A percentile compares a stretch with the other conserved stretches of the same genome.
These are phyloP conservation scores for Nakazawaea anatomiae DNA, from an alignment of 805 yeast genomes.

Conservation along the genomic window DNA sequence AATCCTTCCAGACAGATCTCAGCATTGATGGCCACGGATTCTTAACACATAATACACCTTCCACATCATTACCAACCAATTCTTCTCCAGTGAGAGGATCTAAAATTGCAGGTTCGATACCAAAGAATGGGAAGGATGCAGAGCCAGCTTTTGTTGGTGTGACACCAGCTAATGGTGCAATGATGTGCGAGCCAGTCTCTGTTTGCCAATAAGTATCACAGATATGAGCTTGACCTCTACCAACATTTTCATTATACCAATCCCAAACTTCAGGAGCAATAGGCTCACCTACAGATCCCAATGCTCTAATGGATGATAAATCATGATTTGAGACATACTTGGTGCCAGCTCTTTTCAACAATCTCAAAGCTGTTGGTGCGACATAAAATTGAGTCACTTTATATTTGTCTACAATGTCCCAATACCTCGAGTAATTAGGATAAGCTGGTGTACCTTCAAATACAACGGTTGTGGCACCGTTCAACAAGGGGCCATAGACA, in stretches of 20 bases:
- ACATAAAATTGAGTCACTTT: constrained; percentile 76
- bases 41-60: constrained; percentile 73
- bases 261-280: constrained; percentile 85
- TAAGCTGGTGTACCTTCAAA: constrained; percentile 88
- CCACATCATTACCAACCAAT: constrained; percentile 61
- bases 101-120: constrained; percentile 65
- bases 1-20: constrained; percentile 75
- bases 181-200: constrained; percentile 76
- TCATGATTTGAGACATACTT: constrained; percentile 54
- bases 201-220: constrained; percentile 90
- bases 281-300: constrained; percentile 86
- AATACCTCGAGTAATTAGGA: constrained; percentile 74
- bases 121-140: constrained; percentile 81
- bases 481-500: constrained; percentile 71
- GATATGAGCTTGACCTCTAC: constrained; percentile 63
- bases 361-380: constrained; percentile 79
- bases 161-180: constrained; percentile 70
- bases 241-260: constrained; percentile 73
- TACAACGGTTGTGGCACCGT: constrained; percentile 74
- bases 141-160: constrained; percentile 84
- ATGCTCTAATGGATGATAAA: constrained; percentile 56
- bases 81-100: constrained; percentile 75
- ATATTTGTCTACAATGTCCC: constrained; percentile 70
- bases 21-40: constrained; percentile 84
- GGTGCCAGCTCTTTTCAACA: constrained; percentile 71